Evolutionary conservation across 2,329 filamentous ascomycete species (phyloP).

Genomic region (Ilyonectria destructans): DNA sequence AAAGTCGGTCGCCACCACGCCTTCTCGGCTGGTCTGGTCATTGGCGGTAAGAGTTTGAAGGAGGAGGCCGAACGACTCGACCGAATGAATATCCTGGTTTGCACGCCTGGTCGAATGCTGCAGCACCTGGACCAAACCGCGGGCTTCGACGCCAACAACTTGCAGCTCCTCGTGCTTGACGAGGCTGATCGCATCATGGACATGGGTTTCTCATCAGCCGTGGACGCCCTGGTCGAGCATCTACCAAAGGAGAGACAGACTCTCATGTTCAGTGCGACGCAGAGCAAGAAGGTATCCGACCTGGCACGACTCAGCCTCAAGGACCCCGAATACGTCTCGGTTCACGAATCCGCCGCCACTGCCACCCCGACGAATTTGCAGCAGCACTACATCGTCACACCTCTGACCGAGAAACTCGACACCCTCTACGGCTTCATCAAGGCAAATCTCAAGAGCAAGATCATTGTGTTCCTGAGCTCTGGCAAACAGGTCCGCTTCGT

Average conservation of each 20-base stretch:
- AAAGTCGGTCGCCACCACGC: constrained; percentile 91
- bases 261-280: constrained; percentile 94
- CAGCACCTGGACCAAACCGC: constrained; percentile 97
- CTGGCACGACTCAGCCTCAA: constrained; percentile 89
- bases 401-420: constrained; percentile 90
- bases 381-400: constrained; percentile 92
- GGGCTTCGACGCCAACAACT: constrained; percentile 88
- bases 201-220: constrained; percentile 92
- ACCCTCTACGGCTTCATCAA: constrained; percentile 95
- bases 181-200: constrained; percentile 98
- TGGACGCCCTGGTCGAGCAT: constrained; percentile 95
- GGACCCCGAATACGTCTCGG: constrained; percentile 95
- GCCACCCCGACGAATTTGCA: constrained; percentile 89
- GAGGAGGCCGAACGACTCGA: constrained; percentile 88
- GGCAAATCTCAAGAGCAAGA: constrained; percentile 92
- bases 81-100: constrained; percentile 97
- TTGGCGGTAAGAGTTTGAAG: constrained; percentile 91
- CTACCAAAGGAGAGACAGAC: constrained; percentile 90
- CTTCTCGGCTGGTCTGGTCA: constrained; percentile 94
- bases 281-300: constrained; percentile 95
- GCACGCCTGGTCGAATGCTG: constrained; percentile 93
- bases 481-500: constrained; percentile 98
- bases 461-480: constrained; percentile 94
- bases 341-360: constrained; percentile 85
- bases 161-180: constrained; percentile 94